Percentiles rank a stretch among this genome's conserved stretches.
phyloP scores from a whole-genome alignment of 2,329 filamentous ascomycete genomes.

The Colletotrichum destructivum region DNA sequence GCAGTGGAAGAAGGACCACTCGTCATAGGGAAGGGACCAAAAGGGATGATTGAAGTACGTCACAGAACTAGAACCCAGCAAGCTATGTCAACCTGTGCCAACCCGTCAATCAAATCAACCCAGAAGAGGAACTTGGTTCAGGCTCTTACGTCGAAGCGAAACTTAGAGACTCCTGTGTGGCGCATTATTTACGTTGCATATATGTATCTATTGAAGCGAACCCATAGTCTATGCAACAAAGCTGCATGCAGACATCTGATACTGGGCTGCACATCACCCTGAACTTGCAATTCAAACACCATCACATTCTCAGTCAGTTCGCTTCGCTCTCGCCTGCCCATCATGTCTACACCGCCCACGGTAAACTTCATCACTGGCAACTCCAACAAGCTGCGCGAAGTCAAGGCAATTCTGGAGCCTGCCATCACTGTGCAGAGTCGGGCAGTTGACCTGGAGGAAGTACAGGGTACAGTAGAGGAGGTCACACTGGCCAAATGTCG shows the following conservation, averaged over 20 bases:
- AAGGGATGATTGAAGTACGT: slow-evolving; percentile 44
- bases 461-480: slow-evolving; percentile 93
- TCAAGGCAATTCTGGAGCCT: slow-evolving; percentile 85
- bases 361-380: slow-evolving; percentile 98
- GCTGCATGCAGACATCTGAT: background rate
- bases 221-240: background rate
- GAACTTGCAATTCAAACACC: background rate
- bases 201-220: background rate
- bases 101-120: background rate
- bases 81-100: background rate
- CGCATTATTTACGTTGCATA: background rate
- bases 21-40: slow-evolving; percentile 1
- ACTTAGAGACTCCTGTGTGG: background rate
- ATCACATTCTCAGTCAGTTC: background rate
- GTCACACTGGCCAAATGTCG: slow-evolving; percentile 91
- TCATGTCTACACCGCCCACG: slow-evolving; percentile 59
- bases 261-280: background rate
- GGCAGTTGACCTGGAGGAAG: slow-evolving; percentile 85
- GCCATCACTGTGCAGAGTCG: slow-evolving; percentile 82
- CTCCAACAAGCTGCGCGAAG: slow-evolving; percentile 92
- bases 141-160: background rate
- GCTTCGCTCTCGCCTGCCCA: background rate
- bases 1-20: slow-evolving; percentile 80
- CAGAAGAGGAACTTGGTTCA: background rate
- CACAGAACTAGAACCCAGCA: background rate